Conservation (phyloP, 192 early-diverging fungal genomes). For the Rhizoclosmatium sp. region DNA sequence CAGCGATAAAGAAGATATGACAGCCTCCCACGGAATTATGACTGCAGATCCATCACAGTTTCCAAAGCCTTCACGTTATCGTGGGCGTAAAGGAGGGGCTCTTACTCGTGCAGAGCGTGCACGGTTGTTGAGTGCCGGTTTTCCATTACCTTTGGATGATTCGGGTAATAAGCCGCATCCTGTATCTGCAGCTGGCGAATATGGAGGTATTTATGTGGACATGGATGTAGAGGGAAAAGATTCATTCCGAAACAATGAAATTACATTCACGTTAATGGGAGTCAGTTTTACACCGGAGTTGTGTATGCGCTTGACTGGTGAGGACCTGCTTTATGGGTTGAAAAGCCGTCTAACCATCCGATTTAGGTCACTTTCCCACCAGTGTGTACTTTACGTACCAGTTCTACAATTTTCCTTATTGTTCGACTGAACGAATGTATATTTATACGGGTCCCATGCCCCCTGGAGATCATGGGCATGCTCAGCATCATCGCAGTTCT, state of each 20-base stretch:
- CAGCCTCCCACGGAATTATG: background rate
- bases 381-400: conserved; percentile 54
- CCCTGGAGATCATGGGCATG: conserved; percentile 9
- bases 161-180: conserved; percentile 34
- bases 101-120: conserved; percentile 40
- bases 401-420: conserved; percentile 54
- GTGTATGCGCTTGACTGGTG: conserved; percentile 33
- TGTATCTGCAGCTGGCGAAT: conserved; percentile 10
- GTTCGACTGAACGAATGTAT: conserved; percentile 40
- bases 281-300: conserved; percentile 36
- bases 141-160: conserved; percentile 41
- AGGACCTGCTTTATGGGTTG: background rate
- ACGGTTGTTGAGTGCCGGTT: conserved; percentile 53
- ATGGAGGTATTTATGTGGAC: conserved; percentile 6
- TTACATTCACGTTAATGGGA: conserved; percentile 46
- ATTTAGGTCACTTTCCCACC: conserved; percentile 35
- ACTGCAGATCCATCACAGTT: conserved; percentile 5
- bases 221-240: conserved; percentile 41
- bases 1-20: background rate
- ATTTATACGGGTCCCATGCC: conserved; percentile 52
- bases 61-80: conserved; percentile 7
- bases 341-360: background rate
- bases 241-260: conserved; percentile 35
- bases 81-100: conserved; percentile 15
- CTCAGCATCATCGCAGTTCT: conserved; percentile 34